phyloP scores from a whole-genome alignment of 495 filamentous ascomycete genomes.

The Aspergillus diversus region DNA sequence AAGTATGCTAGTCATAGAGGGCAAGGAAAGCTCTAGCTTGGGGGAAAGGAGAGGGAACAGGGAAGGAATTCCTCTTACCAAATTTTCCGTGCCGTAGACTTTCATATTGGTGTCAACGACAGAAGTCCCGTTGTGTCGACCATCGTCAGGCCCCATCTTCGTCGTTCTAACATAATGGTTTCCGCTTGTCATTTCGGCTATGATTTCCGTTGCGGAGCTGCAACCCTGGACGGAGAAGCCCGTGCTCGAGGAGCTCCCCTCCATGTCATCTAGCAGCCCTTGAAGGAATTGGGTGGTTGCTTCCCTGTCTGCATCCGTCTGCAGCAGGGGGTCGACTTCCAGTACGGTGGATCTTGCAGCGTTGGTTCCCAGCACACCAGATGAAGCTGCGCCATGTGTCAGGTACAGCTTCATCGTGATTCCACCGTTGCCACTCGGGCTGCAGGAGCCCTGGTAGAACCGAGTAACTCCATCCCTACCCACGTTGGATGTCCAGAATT shows the following conservation, averaged over 20 bases:
- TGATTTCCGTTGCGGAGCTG: conserved; percentile 52
- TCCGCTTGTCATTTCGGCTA: conserved; percentile 49
- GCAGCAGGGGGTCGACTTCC: conserved; percentile 38
- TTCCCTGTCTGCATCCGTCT: conserved; percentile 25
- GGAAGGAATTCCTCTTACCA: conserved; percentile 33
- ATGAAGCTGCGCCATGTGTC: conserved; percentile 42
- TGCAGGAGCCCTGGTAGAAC: conserved; percentile 30
- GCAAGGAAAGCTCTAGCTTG: background rate
- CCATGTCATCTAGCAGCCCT: conserved; percentile 51
- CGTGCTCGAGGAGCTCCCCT: conserved; percentile 49
- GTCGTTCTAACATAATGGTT: conserved; percentile 73
- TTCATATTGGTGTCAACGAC: conserved; percentile 73
- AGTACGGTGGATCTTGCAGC: conserved; percentile 60
- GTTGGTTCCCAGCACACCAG: conserved; percentile 62
- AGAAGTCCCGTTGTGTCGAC: conserved; percentile 61
- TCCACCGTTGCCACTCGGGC: conserved; percentile 22
- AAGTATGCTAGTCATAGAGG: background rate
- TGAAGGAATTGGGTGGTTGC: conserved; percentile 37
- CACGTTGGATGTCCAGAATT: conserved; percentile 31
- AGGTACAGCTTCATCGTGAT: conserved; percentile 42
- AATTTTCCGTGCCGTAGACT: conserved; percentile 73
- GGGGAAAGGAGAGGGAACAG: background rate
- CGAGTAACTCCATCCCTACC: conserved; percentile 25
- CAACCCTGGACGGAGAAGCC: conserved; percentile 49
- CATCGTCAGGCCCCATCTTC: conserved; percentile 71